phyloP scores from a whole-genome alignment of 257 asterid species.

The Penstemon barbatus region DNA sequence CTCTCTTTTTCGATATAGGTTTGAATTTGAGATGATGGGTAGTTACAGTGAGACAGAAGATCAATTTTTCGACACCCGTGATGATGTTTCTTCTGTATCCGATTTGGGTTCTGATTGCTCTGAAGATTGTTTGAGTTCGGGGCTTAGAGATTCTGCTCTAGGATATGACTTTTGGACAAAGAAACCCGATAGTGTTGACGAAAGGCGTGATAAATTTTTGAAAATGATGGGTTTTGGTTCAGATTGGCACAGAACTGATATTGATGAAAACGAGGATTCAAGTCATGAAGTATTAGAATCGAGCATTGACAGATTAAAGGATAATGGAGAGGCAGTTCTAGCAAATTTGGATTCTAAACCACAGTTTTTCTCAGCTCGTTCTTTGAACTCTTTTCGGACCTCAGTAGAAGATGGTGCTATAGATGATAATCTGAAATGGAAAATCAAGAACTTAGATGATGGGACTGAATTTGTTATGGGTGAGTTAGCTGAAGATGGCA shows the following conservation, averaged over 20 bases:
- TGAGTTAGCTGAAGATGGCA: constrained; percentile 45
- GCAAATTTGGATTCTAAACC: constrained; percentile 49
- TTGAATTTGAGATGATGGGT: constrained; percentile 45
- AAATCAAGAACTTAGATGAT: constrained; percentile 48
- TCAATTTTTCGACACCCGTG: constrained; percentile 63
- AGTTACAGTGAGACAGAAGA: constrained; percentile 48
- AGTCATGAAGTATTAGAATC: constrained; percentile 23
- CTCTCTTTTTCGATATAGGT: constrained; percentile 35
- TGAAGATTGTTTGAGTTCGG: constrained; percentile 43
- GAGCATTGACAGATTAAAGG: constrained; percentile 39
- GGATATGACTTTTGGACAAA: constrained; percentile 75
- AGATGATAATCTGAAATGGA: constrained; percentile 38
- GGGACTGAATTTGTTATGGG: constrained; percentile 54
- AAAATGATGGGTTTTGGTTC: constrained; percentile 67
- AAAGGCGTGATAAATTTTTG: constrained; percentile 63
- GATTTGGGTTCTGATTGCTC: constrained; percentile 52
- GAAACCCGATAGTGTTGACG: constrained; percentile 57
- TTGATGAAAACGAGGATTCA: constrained; percentile 35
- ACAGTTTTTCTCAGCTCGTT: constrained; percentile 43
- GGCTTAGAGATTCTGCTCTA: constrained; percentile 37
- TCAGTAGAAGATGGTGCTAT: constrained; percentile 33
- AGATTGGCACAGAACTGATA: constrained; percentile 31
- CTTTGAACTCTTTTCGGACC: constrained; percentile 41
- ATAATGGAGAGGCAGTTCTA: constrained; percentile 40
- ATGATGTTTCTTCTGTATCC: constrained; percentile 49